Evolutionary conservation across 2,329 filamentous ascomycete genomes (phyloP).

Genomic region (Curvularia eragrostidis): DNA sequence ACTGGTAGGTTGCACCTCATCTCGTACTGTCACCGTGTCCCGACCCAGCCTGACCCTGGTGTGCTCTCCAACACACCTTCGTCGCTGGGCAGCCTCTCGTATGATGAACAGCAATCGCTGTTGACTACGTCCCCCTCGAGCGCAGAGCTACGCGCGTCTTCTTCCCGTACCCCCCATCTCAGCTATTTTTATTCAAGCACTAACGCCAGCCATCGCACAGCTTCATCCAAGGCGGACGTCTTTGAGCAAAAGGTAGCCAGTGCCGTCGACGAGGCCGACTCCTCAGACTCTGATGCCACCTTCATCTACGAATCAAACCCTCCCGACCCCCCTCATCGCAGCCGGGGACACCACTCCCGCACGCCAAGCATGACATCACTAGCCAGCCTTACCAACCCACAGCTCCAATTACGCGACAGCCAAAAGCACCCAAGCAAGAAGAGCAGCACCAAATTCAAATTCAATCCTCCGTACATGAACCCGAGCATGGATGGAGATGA

Average conservation of each 20-base stretch:
- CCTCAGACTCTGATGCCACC: constrained; percentile 96
- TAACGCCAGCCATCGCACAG: constrained; percentile 57
- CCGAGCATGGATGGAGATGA: constrained; percentile 60
- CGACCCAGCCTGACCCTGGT: constrained; percentile 33
- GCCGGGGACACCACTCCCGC: constrained; percentile 81
- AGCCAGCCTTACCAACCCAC: constrained; percentile 69
- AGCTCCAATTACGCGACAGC: constrained; percentile 65
- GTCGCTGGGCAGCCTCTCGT: constrained; percentile 43
- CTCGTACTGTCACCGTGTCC: constrained; percentile 43
- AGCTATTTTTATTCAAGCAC: constrained; percentile 46
- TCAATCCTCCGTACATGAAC: constrained; percentile 75
- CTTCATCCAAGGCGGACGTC: constrained; percentile 94
- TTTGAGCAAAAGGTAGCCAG: constrained; percentile 97
- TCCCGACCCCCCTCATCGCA: constrained; percentile 67
- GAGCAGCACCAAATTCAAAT: constrained; percentile 99
- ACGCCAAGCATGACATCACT: constrained; percentile 92
- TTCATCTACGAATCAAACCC: constrained; percentile 99
- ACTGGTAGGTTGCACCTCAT: constrained; percentile 67
- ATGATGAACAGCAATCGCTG: constrained; percentile 39
- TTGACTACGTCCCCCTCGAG: constrained; percentile 36
- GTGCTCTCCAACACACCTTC: constrained; percentile 36
- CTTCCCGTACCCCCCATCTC: constrained; percentile 34
- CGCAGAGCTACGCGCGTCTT: constrained; percentile 35
- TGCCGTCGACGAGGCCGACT: constrained; percentile 93
- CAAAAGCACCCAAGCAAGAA: constrained; percentile 72